These are phyloP conservation scores for Cyclotella kingstonii DNA, from an alignment of 108 stramenopile genomes.

Conservation along the genomic window DNA sequence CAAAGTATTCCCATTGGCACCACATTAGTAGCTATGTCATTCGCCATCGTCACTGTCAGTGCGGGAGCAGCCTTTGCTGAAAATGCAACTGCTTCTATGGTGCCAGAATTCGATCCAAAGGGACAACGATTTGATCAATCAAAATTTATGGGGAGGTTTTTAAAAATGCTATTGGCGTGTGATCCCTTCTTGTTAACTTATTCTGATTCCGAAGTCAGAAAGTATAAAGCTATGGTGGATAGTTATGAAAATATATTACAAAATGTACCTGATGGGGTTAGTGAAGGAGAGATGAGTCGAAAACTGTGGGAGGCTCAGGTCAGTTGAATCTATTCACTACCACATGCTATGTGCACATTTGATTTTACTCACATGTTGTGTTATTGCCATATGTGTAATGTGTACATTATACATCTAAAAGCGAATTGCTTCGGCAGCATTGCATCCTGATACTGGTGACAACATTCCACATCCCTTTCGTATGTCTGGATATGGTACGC, in stretches of 20 bases:
- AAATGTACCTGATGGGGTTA: constrained; percentile 14
- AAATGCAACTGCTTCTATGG: constrained; percentile 43
- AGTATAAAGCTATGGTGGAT: constrained; percentile 44
- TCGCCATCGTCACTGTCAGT: constrained; percentile 54
- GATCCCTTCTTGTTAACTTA: constrained; percentile 66
- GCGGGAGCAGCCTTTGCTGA: constrained; percentile 49
- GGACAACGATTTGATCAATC: constrained; percentile 57
- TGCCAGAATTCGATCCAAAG: constrained; percentile 56
- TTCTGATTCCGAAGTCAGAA: constrained; percentile 45
- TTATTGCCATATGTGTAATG: not conserved
- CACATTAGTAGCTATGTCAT: constrained; percentile 49
- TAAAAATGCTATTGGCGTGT: constrained; percentile 71
- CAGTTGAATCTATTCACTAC: not conserved
- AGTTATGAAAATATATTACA: constrained; percentile 22
- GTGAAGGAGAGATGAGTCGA: constrained; percentile 32
- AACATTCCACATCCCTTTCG: constrained; percentile 71
- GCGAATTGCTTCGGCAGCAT: constrained; percentile 60
- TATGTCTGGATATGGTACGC: constrained; percentile 60
- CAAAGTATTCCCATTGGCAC: constrained; percentile 24
- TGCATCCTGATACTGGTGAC: constrained; percentile 93
- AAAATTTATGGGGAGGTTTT: constrained; percentile 60
- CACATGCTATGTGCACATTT: not conserved
- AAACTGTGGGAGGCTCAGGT: constrained; percentile 43
- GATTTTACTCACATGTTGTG: constrained; percentile 1
- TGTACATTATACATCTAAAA: not conserved